phyloP scores from a whole-genome alignment of 2,329 filamentous ascomycete genomes.

The Penicillium crustosum region DNA sequence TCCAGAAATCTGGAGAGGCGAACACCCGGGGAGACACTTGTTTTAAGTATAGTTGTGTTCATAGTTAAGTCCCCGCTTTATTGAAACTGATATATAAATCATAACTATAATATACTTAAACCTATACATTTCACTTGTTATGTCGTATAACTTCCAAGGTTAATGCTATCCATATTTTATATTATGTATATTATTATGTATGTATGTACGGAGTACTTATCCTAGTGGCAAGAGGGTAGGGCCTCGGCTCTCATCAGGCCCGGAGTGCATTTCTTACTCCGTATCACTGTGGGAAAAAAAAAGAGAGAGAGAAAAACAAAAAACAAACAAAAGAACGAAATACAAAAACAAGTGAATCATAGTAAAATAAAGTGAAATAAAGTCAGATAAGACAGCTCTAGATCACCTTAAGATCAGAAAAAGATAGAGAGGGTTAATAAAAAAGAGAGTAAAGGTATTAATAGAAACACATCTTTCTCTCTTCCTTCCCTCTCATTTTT shows the following conservation, averaged over 20 bases:
- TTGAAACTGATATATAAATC: background rate
- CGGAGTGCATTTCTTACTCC: background rate
- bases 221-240: background rate
- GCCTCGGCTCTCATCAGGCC: constrained; percentile 6
- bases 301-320: background rate
- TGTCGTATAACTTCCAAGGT: no score
- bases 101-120: background rate
- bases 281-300: background rate
- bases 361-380: background rate
- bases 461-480: constrained; percentile 15
- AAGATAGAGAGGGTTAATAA: background rate
- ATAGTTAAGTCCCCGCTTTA: background rate
- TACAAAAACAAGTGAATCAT: background rate
- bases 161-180: no score
- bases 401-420: background rate
- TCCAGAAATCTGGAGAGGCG: background rate
- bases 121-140: background rate
- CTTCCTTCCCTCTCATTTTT: constrained; percentile 2
- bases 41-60: background rate
- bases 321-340: background rate
- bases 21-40: background rate
- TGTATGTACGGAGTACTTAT: no score
- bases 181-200: no score
- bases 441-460: background rate
- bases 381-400: constrained; percentile 4